phyloP scores from a whole-genome alignment of 106 monocot genomes.

The Platanthera guangdongensis region DNA sequence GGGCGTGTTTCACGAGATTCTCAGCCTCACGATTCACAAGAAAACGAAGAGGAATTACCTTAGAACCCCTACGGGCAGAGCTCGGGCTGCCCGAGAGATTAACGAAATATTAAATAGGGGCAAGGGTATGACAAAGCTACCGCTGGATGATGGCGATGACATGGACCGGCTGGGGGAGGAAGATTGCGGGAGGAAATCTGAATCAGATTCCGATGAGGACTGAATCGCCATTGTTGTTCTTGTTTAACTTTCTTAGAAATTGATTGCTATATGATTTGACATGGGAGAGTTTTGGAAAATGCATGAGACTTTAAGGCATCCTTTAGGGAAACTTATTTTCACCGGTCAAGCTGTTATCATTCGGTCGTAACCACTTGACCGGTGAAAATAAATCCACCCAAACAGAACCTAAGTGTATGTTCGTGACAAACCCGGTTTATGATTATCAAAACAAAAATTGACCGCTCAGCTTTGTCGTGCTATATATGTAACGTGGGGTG shows the following conservation, averaged over 20 bases:
- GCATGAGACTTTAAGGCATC: neutral
- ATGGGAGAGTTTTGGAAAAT: neutral
- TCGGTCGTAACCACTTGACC: too few species aligned
- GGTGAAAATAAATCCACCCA: too few species aligned
- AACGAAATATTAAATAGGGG: slow-evolving; percentile 73
- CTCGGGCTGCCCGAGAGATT: slow-evolving; percentile 68
- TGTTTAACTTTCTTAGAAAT: neutral
- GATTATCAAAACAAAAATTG: too few species aligned
- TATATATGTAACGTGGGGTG: too few species aligned
- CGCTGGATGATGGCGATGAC: slow-evolving; percentile 36
- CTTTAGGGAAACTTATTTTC: neutral
- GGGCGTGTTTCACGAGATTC: slow-evolving; percentile 77
- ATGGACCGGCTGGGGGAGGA: neutral
- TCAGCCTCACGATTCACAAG: slow-evolving; percentile 77
- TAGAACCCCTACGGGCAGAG: slow-evolving; percentile 62
- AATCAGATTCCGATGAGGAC: slow-evolving; percentile 22
- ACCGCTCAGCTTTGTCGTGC: too few species aligned
- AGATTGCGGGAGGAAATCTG: slow-evolving; percentile 1
- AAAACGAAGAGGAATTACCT: slow-evolving; percentile 87
- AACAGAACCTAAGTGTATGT: neutral
- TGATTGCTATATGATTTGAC: neutral
- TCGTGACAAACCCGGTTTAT: neutral
- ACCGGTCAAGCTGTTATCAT: too few species aligned
- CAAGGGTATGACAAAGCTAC: slow-evolving; percentile 45
- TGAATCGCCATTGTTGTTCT: neutral